phyloP scores from a whole-genome alignment of 1,284 basidiomycete genomes.

The Sanghuangporus weigelae region DNA sequence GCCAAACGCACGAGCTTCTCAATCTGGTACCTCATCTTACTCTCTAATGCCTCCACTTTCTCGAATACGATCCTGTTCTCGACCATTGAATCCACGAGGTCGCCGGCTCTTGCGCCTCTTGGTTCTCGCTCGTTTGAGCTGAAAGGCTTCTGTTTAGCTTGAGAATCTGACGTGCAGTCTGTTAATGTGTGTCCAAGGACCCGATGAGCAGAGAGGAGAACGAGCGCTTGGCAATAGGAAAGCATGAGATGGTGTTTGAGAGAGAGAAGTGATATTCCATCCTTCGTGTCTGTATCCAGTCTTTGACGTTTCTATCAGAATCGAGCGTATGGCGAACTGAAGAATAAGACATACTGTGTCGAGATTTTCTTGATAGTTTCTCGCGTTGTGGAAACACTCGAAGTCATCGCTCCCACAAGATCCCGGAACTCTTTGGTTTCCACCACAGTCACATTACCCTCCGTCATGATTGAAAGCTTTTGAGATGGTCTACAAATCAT shows the following conservation, averaged over 20 bases:
- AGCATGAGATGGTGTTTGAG: slow-evolving; percentile 85
- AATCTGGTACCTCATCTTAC: slow-evolving; percentile 89
- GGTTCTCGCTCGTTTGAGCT: slow-evolving; percentile 42
- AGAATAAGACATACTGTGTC: slow-evolving; percentile 41
- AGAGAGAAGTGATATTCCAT: slow-evolving; percentile 88
- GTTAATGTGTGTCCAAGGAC: slow-evolving; percentile 57
- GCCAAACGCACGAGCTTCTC: slow-evolving; percentile 85
- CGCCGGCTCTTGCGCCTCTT: slow-evolving; percentile 55
- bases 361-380: slow-evolving; percentile 48
- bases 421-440: slow-evolving; percentile 29
- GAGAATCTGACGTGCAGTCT: slow-evolving; percentile 41
- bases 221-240: slow-evolving; percentile 84
- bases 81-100: slow-evolving; percentile 68
- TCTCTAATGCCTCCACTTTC: slow-evolving; percentile 76
- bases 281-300: slow-evolving; percentile 55
- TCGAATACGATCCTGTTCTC: slow-evolving; percentile 75
- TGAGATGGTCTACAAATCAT: background rate
- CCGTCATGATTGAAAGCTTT: background rate
- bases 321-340: background rate
- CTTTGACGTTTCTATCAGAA: slow-evolving; percentile 15
- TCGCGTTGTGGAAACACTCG: slow-evolving; percentile 57
- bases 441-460: background rate
- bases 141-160: slow-evolving; percentile 38
- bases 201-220: slow-evolving; percentile 69
- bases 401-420: slow-evolving; percentile 57